Conservation (phyloP, 768 basidiomycete genomes). For the Dentipellis sp. region DNA sequence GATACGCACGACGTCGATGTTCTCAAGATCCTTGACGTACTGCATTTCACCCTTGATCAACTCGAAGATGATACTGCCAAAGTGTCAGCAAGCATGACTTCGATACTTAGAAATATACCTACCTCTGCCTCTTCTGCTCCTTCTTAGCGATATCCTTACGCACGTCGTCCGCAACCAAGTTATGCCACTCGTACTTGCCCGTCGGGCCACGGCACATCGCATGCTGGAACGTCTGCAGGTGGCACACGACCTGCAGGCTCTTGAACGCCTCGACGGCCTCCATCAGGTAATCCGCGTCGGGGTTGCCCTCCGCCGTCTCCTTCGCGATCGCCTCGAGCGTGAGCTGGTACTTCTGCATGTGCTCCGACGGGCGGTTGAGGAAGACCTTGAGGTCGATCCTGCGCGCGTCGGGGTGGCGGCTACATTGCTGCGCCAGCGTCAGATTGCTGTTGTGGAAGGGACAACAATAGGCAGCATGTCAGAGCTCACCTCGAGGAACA, state of each 20-base stretch:
- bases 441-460: too few species aligned
- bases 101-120: constrained; percentile 21
- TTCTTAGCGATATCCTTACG: constrained; percentile 55
- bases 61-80: constrained; percentile 78
- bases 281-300: constrained; percentile 74
- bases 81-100: not conserved
- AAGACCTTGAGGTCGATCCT: constrained; percentile 71
- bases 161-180: constrained; percentile 65
- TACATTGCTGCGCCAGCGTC: constrained; percentile 30
- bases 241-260: constrained; percentile 70
- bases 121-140: constrained; percentile 82
- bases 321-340: constrained; percentile 79
- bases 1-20: constrained; percentile 58
- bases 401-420: constrained; percentile 43
- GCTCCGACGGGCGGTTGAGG: constrained; percentile 71
- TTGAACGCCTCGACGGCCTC: constrained; percentile 82
- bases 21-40: constrained; percentile 87
- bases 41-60: constrained; percentile 94
- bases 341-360: constrained; percentile 78
- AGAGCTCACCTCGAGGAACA: constrained; percentile 70
- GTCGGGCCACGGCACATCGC: constrained; percentile 78
- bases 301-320: constrained; percentile 73
- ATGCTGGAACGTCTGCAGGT: constrained; percentile 83
- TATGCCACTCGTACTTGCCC: constrained; percentile 86
- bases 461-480: too few species aligned